Base-by-base conservation (phyloP, 23 red algal genomes). In the Gracilaria domingensis region DNA sequence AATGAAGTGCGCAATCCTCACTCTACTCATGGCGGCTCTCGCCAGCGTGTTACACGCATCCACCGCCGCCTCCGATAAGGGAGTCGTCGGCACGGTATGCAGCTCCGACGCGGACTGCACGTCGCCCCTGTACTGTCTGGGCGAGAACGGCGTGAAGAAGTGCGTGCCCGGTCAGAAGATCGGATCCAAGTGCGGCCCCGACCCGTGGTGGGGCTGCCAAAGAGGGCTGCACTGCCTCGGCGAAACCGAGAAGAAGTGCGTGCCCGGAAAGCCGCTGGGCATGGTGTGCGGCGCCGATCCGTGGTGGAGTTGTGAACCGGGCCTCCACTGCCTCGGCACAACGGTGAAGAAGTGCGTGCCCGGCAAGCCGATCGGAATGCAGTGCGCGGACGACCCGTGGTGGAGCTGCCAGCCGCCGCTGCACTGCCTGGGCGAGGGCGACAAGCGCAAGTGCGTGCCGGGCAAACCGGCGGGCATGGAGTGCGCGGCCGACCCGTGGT, bases 181-280 rank as follows among this genome's bases (percentile, higher is more conserved):
- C 0, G 84, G 84, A 7, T 12, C 30, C 13, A 54, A 76, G 20
- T 88, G 84, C 57, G 69, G 72, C 17, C 11, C 28, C 45, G 84
- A 88, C 37, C 66, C 84, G 45, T 88, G 49, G 48, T 88, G 84
- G 84, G 34, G 17, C 0, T 88, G 84, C 50, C 45, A 75, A 36
- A 24, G 67, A 7, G 47, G 66, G 50, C 69, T 88, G 13, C n/a
- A 61, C 37, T 88, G 84, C 57, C 59, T 75, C 40, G 60, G 58
- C 32, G 82, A 35, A 45, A 42, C 29, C 36, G 50, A 75, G 3
- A 75, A 77, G 66, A 88, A 75, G 84, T 88, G 84, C 47, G 84
- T 77, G 38, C n/a, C n/a, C 17, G 36, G 36, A 21, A 88, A 88
- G 56, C 67, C 67, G 66, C 40, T 77, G 84, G 84, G 69, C 4